phyloP scores from a whole-genome alignment of 1,284 basidiomycete species.

The Puccinia polysora region DNA sequence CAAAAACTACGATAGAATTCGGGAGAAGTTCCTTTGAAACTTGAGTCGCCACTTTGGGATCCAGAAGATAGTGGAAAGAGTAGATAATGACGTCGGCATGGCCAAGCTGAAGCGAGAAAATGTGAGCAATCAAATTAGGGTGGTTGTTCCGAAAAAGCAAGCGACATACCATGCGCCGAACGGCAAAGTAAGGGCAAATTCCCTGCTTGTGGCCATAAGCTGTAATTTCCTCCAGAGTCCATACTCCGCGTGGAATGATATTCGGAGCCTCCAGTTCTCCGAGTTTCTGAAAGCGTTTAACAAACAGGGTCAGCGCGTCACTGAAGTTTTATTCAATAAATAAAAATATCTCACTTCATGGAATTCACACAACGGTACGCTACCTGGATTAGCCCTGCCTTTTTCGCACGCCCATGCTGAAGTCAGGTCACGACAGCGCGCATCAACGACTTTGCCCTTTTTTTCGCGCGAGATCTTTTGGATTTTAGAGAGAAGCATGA shows the following conservation, averaged over 20 bases:
- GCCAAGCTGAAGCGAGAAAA: constrained; percentile 64
- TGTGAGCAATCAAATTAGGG: background rate
- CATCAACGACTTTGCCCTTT: constrained; percentile 96
- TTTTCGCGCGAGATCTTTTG: constrained; percentile 85
- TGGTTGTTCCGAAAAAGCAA: background rate
- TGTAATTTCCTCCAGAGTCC: constrained; percentile 89
- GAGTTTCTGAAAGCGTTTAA: constrained; percentile 59
- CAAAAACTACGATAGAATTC: constrained; percentile 97
- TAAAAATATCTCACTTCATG: constrained; percentile 93
- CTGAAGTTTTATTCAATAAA: no score
- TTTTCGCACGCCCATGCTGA: constrained; percentile 78
- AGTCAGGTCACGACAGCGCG: constrained; percentile 90
- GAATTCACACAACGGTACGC: constrained; percentile 86
- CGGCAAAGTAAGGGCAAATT: constrained; percentile 92
- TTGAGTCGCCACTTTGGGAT: constrained; percentile 98
- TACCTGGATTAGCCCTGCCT: constrained; percentile 79
- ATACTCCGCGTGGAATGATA: constrained; percentile 80
- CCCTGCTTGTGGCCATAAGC: constrained; percentile 79
- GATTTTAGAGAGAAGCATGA: constrained; percentile 1
- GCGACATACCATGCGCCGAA: constrained; percentile 79
- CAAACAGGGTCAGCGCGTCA: background rate
- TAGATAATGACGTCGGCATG: constrained; percentile 96
- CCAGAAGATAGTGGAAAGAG: constrained; percentile 96
- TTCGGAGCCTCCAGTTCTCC: constrained; percentile 76
- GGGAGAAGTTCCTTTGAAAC: constrained; percentile 97